Evolutionary conservation across 495 filamentous ascomycete species (phyloP).

Genomic region (Penicillium psychrofluorescens): DNA sequence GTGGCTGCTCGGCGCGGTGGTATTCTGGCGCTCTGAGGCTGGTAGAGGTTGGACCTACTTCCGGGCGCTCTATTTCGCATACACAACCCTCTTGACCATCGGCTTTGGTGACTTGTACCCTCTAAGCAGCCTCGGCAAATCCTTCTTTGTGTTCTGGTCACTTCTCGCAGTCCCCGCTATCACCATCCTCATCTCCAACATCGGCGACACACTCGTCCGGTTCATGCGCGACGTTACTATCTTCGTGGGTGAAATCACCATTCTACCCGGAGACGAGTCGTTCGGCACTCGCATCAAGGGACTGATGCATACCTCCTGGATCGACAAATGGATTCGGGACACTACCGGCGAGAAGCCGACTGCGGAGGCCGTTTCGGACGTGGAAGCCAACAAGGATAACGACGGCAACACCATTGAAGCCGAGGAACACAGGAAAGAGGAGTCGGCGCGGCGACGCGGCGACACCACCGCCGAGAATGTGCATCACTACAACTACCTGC

Average conservation of each 20-base stretch:
- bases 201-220: constrained; percentile 59
- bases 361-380: constrained; percentile 1
- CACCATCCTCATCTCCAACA: constrained; percentile 79
- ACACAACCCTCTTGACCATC: constrained; percentile 72
- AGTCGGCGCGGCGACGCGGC: constrained; percentile 32
- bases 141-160: constrained; percentile 88
- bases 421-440: constrained; percentile 32
- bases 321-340: constrained; percentile 17
- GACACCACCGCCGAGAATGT: constrained; percentile 36
- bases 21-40: constrained; percentile 56
- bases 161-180: constrained; percentile 74
- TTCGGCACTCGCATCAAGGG: constrained; percentile 13
- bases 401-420: constrained; percentile 10
- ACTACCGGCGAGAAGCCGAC: constrained; percentile 10
- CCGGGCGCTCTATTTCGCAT: constrained; percentile 70
- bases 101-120: constrained; percentile 77
- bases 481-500: constrained; percentile 56
- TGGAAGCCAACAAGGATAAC: background rate
- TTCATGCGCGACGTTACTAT: constrained; percentile 61
- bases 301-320: constrained; percentile 10
- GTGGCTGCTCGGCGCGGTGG: constrained; percentile 71
- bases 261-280: constrained; percentile 59
- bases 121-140: constrained; percentile 60
- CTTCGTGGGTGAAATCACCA: constrained; percentile 63
- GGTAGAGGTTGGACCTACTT: constrained; percentile 73